These are phyloP conservation scores for Acacia acuminata DNA, from an alignment of 306 rosid genomes.

Conservation along the genomic window DNA sequence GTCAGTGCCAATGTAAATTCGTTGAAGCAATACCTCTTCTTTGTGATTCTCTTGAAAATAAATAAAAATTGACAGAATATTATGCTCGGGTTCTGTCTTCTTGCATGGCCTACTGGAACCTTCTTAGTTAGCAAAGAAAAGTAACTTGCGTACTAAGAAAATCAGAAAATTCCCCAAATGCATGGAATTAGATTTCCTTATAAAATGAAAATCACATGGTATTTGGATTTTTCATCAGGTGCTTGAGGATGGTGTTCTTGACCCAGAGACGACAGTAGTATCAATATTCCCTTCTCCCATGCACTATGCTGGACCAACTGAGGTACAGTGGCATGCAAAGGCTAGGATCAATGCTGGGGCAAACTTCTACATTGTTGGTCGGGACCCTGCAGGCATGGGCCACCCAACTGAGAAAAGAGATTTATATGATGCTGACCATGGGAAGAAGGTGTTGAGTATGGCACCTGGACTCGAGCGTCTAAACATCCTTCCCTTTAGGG, in stretches of 20 bases:
- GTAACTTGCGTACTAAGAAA: background rate
- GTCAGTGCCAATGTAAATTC: background rate
- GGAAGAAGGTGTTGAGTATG: conserved; percentile 96
- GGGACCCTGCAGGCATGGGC: conserved; percentile 99
- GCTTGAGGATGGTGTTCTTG: conserved; percentile 97
- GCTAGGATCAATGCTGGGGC: conserved; percentile 99
- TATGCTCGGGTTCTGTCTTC: background rate
- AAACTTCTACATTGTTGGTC: conserved; percentile 95
- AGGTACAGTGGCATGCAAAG: conserved; percentile 99
- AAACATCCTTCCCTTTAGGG: conserved; percentile 97
- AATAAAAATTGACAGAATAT: background rate
- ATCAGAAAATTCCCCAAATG: background rate
- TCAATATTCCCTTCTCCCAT: conserved; percentile 98
- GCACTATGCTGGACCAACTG: conserved; percentile 99
- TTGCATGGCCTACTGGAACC: background rate
- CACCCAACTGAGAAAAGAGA: conserved; percentile 93
- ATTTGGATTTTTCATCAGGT: conserved; percentile 51
- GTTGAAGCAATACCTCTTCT: background rate
- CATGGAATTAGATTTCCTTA: background rate
- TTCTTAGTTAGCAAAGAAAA: background rate
- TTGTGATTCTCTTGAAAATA: background rate
- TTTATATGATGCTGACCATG: conserved; percentile 97
- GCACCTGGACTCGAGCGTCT: conserved; percentile 97
- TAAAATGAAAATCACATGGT: conserved; percentile 3
- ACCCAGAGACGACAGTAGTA: conserved; percentile 96